Evolutionary conservation across 1,284 basidiomycete species (phyloP).

Genomic region (Boletus sp.): DNA sequence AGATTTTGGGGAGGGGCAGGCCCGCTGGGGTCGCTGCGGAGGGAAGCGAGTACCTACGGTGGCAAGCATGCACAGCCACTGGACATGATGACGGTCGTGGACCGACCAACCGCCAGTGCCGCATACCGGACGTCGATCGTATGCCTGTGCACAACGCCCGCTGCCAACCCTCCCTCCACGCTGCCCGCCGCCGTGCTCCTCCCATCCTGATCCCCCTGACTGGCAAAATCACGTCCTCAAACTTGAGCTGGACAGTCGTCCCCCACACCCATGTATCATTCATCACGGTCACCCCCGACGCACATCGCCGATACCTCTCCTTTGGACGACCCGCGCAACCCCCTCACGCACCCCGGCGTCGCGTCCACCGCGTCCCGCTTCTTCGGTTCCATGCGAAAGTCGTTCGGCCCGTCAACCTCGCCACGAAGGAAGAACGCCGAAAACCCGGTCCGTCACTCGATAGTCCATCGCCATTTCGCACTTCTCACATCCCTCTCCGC

Average conservation of each 20-base stretch:
- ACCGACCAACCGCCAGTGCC: not conserved
- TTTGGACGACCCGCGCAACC: not conserved
- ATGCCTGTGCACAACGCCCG: constrained; percentile 14
- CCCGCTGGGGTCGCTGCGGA: too few relatives aligned
- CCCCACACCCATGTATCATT: constrained; percentile 11
- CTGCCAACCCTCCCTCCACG: constrained; percentile 1
- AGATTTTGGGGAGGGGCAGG: too few relatives aligned
- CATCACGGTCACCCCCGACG: constrained; percentile 18
- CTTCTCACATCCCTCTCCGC: constrained; percentile 12
- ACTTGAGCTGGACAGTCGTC: not conserved
- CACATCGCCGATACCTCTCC: constrained; percentile 10
- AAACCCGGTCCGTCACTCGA: constrained; percentile 15
- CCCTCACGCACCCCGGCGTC: constrained; percentile 12
- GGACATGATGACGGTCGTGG: not conserved
- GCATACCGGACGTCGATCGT: constrained; percentile 2
- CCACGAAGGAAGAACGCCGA: constrained; percentile 22
- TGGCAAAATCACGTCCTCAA: not conserved
- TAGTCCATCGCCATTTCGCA: not conserved
- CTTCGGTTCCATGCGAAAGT: constrained; percentile 31
- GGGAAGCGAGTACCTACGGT: too few relatives aligned
- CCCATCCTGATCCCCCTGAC: not conserved
- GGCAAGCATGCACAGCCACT: constrained; percentile 19
- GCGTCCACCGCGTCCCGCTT: constrained; percentile 29
- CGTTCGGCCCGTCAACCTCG: constrained; percentile 23
- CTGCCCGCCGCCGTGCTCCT: not conserved